Evolutionary conservation across 2,329 filamentous ascomycete species (phyloP).

Genomic region (Curvularia sp.): DNA sequence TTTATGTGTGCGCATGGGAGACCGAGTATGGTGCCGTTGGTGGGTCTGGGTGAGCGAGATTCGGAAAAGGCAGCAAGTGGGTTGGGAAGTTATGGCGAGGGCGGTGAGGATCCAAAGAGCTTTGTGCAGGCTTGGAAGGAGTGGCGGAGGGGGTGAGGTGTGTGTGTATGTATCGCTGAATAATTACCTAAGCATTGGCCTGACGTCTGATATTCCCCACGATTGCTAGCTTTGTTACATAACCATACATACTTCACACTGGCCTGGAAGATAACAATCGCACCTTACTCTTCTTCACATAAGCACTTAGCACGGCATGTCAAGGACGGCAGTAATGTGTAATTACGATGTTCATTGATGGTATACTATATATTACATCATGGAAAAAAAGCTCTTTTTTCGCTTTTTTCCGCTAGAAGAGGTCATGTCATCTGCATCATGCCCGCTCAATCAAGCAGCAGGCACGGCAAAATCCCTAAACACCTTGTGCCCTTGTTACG

Average conservation of each 20-base stretch:
- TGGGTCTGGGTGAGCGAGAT: slow-evolving; percentile 33
- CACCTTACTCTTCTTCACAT: not conserved
- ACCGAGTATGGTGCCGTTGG: slow-evolving; percentile 59
- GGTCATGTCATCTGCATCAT: slow-evolving; percentile 34
- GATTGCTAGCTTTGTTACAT: not conserved
- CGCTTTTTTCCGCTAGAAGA: slow-evolving; percentile 26
- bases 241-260: not conserved
- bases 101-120: not conserved
- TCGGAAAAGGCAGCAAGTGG: not conserved
- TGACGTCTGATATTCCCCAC: not conserved
- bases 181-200: not conserved
- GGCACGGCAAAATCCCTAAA: slow-evolving; percentile 33
- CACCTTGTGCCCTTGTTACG: slow-evolving; percentile 19
- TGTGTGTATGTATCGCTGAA: not conserved
- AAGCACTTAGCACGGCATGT: not conserved
- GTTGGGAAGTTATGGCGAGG: not conserved
- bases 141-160: not conserved
- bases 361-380: slow-evolving; percentile 41
- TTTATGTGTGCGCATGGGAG: slow-evolving; percentile 85
- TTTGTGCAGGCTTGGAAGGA: slow-evolving; percentile 12
- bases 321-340: not conserved
- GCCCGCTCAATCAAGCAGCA: slow-evolving; percentile 37
- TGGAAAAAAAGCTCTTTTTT: slow-evolving; percentile 27
- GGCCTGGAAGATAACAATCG: not conserved
- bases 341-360: slow-evolving; percentile 30